These are phyloP conservation scores for Zygosaccharomyces lentus DNA, from an alignment of 805 yeast species.

Conservation along the genomic window DNA sequence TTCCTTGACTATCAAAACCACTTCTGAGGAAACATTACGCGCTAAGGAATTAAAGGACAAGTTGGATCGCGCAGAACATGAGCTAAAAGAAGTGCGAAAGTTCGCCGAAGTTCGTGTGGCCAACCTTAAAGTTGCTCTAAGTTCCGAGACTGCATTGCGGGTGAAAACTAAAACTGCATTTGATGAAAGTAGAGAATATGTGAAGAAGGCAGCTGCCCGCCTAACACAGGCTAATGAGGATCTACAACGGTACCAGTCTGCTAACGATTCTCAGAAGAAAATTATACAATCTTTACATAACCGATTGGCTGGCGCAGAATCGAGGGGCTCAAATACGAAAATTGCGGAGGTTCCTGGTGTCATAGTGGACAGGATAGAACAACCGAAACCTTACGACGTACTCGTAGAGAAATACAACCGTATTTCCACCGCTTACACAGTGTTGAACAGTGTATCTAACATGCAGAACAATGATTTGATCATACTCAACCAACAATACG, in stretches of 20 bases:
- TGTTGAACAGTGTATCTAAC: constrained; percentile 1
- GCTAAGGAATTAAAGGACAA: constrained; percentile 9
- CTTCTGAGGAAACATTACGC: constrained; percentile 10
- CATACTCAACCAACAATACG: constrained; percentile 5
- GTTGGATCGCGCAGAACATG: constrained; percentile 2
- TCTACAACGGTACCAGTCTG: background rate
- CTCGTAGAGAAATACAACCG: background rate
- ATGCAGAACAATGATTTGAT: constrained; percentile 8
- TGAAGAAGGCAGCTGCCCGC: constrained; percentile 2
- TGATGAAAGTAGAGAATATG: constrained; percentile 3
- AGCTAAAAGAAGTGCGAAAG: constrained; percentile 8
- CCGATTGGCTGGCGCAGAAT: background rate
- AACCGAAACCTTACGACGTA: background rate
- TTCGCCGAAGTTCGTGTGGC: constrained; percentile 8
- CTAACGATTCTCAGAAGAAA: constrained; percentile 4
- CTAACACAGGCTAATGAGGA: constrained; percentile 2
- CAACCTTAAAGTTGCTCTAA: constrained; percentile 10
- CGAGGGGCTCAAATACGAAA: background rate
- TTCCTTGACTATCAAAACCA: background rate
- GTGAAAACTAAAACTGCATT: background rate
- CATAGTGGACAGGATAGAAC: background rate
- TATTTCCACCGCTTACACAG: constrained; percentile 1
- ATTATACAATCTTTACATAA: background rate
- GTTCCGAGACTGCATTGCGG: background rate
- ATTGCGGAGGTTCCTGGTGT: background rate